phyloP scores from a whole-genome alignment of 768 basidiomycete species.

The Cyclocybe cylindracea region DNA sequence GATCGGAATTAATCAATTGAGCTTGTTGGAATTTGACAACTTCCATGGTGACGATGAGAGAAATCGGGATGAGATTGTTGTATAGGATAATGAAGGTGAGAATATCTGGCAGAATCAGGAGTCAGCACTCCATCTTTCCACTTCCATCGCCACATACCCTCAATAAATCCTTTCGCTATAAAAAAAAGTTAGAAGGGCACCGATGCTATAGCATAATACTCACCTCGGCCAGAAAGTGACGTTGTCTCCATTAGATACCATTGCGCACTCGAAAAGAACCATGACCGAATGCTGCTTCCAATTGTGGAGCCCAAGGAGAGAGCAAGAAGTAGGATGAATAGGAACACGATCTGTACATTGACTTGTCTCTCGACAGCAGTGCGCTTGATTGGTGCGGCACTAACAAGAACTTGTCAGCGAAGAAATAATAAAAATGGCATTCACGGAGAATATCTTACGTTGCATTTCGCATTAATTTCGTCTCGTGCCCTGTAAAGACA shows the following conservation, averaged over 20 bases:
- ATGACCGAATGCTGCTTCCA: conserved; percentile 87
- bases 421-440: neutral
- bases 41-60: conserved; percentile 99
- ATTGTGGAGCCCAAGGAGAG: conserved; percentile 91
- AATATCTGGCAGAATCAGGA: conserved; percentile 60
- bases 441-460: conserved; percentile 61
- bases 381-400: conserved; percentile 94
- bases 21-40: conserved; percentile 99
- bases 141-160: conserved; percentile 49
- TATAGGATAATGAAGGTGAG: conserved; percentile 98
- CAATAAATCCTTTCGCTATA: conserved; percentile 75
- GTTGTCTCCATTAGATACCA: conserved; percentile 85
- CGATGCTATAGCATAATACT: conserved; percentile 15
- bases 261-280: conserved; percentile 84
- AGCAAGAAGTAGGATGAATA: conserved; percentile 85
- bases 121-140: too few relatives aligned
- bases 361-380: conserved; percentile 96
- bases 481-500: conserved; percentile 97
- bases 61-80: conserved; percentile 99
- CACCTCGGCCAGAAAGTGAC: conserved; percentile 65
- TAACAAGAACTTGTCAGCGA: conserved; percentile 26
- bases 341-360: conserved; percentile 93
- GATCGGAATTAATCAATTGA: conserved; percentile 93
- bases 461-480: conserved; percentile 97
- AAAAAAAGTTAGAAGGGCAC: conserved; percentile 1